Percentiles rank a stretch among this genome's conserved stretches.
phyloP scores from a whole-genome alignment of 129 eudicot species.

The Silybum marianum region DNA sequence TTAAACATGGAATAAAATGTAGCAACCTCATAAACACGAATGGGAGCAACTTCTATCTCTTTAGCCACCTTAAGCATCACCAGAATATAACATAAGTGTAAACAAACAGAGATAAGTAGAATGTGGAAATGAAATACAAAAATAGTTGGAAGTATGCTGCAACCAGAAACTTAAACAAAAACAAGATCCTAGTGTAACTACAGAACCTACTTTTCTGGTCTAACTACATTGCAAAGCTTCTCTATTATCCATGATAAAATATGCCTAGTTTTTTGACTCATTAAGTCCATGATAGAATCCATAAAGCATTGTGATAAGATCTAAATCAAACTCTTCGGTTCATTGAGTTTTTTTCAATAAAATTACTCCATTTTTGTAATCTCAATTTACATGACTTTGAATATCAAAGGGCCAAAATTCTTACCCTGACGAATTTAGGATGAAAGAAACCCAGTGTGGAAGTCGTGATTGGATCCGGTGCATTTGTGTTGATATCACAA shows the following conservation, averaged over 20 bases:
- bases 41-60: slow-evolving; percentile 97
- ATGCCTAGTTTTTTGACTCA: not conserved
- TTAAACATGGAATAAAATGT: slow-evolving; percentile 99
- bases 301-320: not conserved
- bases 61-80: slow-evolving; percentile 75
- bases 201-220: not conserved
- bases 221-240: not conserved
- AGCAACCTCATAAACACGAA: slow-evolving; percentile 98
- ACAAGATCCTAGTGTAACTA: not conserved
- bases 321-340: not conserved
- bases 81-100: slow-evolving; percentile 13
- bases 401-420: not conserved
- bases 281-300: not conserved
- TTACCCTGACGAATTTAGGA: not conserved
- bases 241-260: not conserved
- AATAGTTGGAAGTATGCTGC: not conserved
- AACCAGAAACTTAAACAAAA: not conserved
- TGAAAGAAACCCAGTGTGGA: not conserved
- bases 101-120: slow-evolving; percentile 10
- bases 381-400: not conserved
- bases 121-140: not conserved
- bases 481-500: too few relatives aligned
- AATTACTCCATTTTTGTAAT: not conserved
- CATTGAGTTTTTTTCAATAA: not conserved
- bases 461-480: not conserved